phyloP scores from a whole-genome alignment of 768 basidiomycete species.

The Leucogyrophana mollusca region DNA sequence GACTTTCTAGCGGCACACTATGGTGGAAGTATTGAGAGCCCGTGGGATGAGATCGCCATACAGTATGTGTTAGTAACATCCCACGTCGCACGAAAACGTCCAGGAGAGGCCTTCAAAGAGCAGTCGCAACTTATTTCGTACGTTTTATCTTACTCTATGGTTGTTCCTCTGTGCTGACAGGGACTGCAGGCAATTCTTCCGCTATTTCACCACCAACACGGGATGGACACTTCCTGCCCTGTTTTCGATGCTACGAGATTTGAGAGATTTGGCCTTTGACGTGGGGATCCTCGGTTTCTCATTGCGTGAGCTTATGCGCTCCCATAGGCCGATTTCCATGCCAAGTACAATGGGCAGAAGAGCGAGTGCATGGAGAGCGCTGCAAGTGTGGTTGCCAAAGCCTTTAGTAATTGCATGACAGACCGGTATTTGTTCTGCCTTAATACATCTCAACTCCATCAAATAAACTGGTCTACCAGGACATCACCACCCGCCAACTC shows the following conservation, averaged over 20 bases:
- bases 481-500: slow-evolving; percentile 70
- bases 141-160: slow-evolving; percentile 29
- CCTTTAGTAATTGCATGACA: slow-evolving; percentile 85
- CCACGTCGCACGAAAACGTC: slow-evolving; percentile 64
- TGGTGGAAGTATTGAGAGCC: slow-evolving; percentile 62
- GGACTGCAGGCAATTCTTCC: slow-evolving; percentile 71
- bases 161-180: neutral
- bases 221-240: slow-evolving; percentile 87
- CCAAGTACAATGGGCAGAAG: slow-evolving; percentile 52
- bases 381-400: slow-evolving; percentile 83
- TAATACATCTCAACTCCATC: neutral
- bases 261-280: slow-evolving; percentile 84
- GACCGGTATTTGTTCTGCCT: slow-evolving; percentile 53
- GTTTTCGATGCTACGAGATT: slow-evolving; percentile 77
- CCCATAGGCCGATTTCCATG: slow-evolving; percentile 59
- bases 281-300: slow-evolving; percentile 37
- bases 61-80: slow-evolving; percentile 78
- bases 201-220: slow-evolving; percentile 76
- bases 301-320: neutral
- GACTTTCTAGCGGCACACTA: slow-evolving; percentile 27
- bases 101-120: slow-evolving; percentile 77
- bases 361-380: slow-evolving; percentile 82
- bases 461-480: slow-evolving; percentile 30
- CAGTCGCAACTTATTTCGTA: slow-evolving; percentile 75
- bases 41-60: slow-evolving; percentile 87